Base-by-base conservation (phyloP, 2,329 filamentous ascomycete species). In the Cladosporium austrohemisphaericum region DNA sequence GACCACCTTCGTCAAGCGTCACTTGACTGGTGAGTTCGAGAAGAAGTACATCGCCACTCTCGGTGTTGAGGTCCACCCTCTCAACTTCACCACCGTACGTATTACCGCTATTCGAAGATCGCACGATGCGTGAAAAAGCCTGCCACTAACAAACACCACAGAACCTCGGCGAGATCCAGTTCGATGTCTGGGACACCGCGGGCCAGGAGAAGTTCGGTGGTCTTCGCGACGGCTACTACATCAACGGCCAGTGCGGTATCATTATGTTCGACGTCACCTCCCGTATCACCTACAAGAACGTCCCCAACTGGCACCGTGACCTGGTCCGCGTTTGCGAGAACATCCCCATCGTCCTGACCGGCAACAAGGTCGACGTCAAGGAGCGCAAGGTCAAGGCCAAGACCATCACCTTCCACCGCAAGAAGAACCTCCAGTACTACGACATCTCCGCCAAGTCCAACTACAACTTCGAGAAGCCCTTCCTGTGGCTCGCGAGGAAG, bases 371-470 rank as follows among this genome's bases (percentile, higher is more conserved):
- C 73, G 92, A 98, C 68, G 93, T 98, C 60, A 98, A 98, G 87
- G 93, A 98, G 84, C 89, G 93, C 75, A 98, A 98, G 80, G 93
- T 98, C 71, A 98, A 98, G 85, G 93, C 93, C 70, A 98, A 98
- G 88, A 94, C 92, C 71, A 98, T 98, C 76, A 98, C 93, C 61
- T 98, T 98, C 88, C 93, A 98, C 83, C 89, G 93, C 77, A 98
- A 98, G 88, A 98, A 98, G 86, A 98, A 97, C 78, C 85, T 98
- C 46, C 93, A 98, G 78, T 98, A 97, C 84, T 98, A 98, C 82
- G 93, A 97, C 66, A 97, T 97, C 72, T 96, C 90, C 33, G 93
- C 93, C 76, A 98, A 97, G 81, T 96, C 91, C 69, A 97, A 97
- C 83, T 97, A 98, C 80, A 97, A 97, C 85, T 97, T 97, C 75